These are phyloP conservation scores for Curvularia lunata DNA, from an alignment of 2,329 filamentous ascomycete genomes.

Conservation along the genomic window DNA sequence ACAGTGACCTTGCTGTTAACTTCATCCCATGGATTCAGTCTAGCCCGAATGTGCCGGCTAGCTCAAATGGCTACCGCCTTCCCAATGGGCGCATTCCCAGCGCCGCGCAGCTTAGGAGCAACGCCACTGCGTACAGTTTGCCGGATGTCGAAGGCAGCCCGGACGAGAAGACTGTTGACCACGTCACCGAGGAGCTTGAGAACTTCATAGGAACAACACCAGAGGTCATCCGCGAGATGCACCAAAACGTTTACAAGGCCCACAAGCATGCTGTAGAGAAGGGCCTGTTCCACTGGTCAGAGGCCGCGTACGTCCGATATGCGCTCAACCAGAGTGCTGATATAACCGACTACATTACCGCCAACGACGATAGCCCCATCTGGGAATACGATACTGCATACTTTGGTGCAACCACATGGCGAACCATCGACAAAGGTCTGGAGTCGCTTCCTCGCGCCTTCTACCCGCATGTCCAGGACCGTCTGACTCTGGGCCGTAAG, in stretches of 20 bases:
- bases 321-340: constrained; percentile 64
- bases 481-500: constrained; percentile 62
- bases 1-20: constrained; percentile 58
- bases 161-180: constrained; percentile 27
- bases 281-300: constrained; percentile 69
- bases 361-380: constrained; percentile 55
- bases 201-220: constrained; percentile 29
- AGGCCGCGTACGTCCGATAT: constrained; percentile 67
- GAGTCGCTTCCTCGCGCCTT: constrained; percentile 68
- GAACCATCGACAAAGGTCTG: constrained; percentile 68
- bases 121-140: constrained; percentile 29
- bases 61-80: constrained; percentile 43
- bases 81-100: constrained; percentile 46
- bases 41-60: constrained; percentile 60
- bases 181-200: constrained; percentile 29
- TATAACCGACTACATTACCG: constrained; percentile 54
- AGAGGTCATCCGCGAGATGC: constrained; percentile 49
- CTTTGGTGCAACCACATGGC: constrained; percentile 65
- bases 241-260: constrained; percentile 57
- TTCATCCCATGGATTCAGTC: constrained; percentile 69
- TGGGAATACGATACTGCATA: constrained; percentile 60
- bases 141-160: constrained; percentile 22
- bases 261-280: constrained; percentile 61
- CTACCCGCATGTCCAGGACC: constrained; percentile 64
- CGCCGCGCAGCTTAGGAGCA: constrained; percentile 37